Base-by-base conservation (phyloP, 1,284 basidiomycete species). In the Sporisorium scitamineum region DNA sequence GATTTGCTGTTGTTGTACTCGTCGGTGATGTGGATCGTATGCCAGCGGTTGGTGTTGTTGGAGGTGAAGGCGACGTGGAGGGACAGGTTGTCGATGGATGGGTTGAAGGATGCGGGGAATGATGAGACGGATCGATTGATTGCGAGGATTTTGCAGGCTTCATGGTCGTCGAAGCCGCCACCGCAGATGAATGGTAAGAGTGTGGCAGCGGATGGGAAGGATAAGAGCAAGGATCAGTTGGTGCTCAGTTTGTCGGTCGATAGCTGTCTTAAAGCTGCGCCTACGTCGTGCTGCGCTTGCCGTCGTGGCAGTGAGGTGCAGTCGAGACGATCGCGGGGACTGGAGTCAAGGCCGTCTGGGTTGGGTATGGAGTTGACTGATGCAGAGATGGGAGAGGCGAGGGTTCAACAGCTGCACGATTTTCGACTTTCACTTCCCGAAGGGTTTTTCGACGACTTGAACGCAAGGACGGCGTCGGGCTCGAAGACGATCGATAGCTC, bases 21-120 rank as follows among this genome's bases (percentile, higher is more conserved):
- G 37, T 63, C 80, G 13, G 67, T 78, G 5, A 78, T 82, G 79
- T 75, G 75, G 59, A 66, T 79, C 31, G 47, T 80, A 27, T 78
- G 78, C 41, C 76, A 80, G 42, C 71, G 66, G 13, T 54, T 80
- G 42, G 56, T 82, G 13, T 61, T 82, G 27, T 54, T 72, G 32
- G 80, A 80, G 55, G 66, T 76, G 31, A 57, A 59, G 8, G 70
- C 67, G 13, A 69, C 77, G 7, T 80, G 72, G 70, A 47, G 64
- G 5, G 56, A 62, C 26, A 29, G 39, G 31, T 37, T 31, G 14
- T 29, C 16, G n/a, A 26, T 10, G 24, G 53, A 24, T n/a, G 48
- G 39, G 3, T 11, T 24, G 11, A 27, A 50, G 18, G 51, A 39
- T 9, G 34, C 29, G 8, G 54, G 34, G 2, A 59, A 47, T 22